phyloP scores from a whole-genome alignment of 805 yeast genomes.

The Yamadazyma tumulicola region DNA sequence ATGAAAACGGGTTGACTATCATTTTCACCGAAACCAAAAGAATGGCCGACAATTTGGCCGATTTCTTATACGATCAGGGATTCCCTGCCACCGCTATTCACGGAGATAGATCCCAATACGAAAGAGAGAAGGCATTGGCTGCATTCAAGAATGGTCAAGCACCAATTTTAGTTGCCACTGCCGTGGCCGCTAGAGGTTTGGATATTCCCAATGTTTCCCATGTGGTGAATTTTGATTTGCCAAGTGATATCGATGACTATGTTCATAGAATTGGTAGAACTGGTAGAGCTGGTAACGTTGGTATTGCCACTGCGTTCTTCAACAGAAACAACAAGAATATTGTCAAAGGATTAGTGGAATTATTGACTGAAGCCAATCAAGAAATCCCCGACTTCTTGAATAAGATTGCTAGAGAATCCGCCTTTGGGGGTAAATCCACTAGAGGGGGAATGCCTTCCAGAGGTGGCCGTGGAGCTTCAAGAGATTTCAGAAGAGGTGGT shows the following conservation, averaged over 20 bases:
- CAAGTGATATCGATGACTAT: conserved; percentile 95
- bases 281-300: conserved; percentile 99
- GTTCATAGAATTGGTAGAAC: conserved; percentile 99
- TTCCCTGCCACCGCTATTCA: conserved; percentile 98
- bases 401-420: conserved; percentile 73
- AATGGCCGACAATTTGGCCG: conserved; percentile 95
- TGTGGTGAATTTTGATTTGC: conserved; percentile 95
- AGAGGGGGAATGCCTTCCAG: conserved; percentile 49
- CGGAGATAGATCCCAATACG: conserved; percentile 97
- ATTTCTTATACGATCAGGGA: conserved; percentile 80
- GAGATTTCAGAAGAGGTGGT: conserved; percentile 53
- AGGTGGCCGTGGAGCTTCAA: conserved; percentile 28
- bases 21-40: conserved; percentile 98
- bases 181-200: conserved; percentile 99
- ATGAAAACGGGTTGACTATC: conserved; percentile 81
- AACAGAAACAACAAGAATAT: conserved; percentile 92
- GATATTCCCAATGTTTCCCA: conserved; percentile 99
- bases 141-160: conserved; percentile 90
- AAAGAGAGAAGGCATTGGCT: conserved; percentile 96
- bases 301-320: conserved; percentile 97
- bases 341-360: conserved; percentile 80
- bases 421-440: conserved; percentile 44
- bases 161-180: conserved; percentile 96
- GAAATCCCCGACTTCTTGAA: conserved; percentile 90
- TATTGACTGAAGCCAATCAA: conserved; percentile 94